Base-by-base conservation (phyloP, 371 early-diverging fungal species). In the Rhizopus arrhizus region DNA sequence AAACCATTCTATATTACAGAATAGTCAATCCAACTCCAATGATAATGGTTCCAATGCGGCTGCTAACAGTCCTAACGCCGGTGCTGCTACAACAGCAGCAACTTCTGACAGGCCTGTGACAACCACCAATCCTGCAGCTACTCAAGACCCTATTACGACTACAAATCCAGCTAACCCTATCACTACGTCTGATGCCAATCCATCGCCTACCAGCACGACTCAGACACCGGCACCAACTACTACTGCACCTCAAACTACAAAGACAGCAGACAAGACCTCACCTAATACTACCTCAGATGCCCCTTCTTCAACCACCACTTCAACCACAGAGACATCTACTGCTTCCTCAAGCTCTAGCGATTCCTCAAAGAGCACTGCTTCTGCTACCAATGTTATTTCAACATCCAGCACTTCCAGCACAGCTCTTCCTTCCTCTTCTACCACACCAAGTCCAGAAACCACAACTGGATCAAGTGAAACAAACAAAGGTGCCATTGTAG, bases 401-500 rank as follows among this genome's bases (percentile, higher is more conserved):
- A 1, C 3, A 43, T 43, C 43, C n/a, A 13, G 47, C 13, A 22
- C 48, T 22, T 33, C 41, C 22, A 28, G 35, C 3, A n/a, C 57
- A 22, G 6, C 47, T 29, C 29, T 43, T 38, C 38, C 58, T 15
- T 28, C 62, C 28, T 35, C 41, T 28, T 10, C 59, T 48, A 9
- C 40, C 22, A 7, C 57, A 3, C 9, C 53, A 15, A 2, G 46
- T 33, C 42, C 32, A 9, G 29, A 56, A 15, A 8, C 64, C 12
- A 40, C 38, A 10, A 11, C 53, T n/a, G 15, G 11, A 7, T 47
- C 8, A 22, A n/a, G 0, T 3, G 3, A 7, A 9, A 57, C 6
- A 31, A 41, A 13, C 4, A 45, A 11, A 28, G 9, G 10, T 56
- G 56, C 16, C 31, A 61, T 66, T 49, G 54, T 54, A 4, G 66